phyloP scores from a whole-genome alignment of 768 basidiomycete genomes.

The Tricholoma saponaceum region DNA sequence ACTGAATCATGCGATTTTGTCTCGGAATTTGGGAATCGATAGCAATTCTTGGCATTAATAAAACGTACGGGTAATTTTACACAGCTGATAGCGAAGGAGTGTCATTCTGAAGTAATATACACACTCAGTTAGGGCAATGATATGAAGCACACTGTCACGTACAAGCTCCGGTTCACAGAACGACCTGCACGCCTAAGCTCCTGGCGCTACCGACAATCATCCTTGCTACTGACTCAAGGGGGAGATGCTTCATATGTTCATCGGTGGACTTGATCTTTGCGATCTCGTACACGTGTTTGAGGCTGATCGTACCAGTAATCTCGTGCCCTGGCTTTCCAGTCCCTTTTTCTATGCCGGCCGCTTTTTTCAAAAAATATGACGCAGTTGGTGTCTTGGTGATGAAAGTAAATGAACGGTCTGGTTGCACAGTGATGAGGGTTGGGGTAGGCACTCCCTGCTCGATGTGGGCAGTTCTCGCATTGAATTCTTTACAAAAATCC shows the following conservation, averaged over 20 bases:
- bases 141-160: constrained; percentile 11
- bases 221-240: constrained; percentile 83
- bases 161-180: constrained; percentile 53
- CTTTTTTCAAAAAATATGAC: constrained; percentile 86
- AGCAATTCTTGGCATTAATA: constrained; percentile 13
- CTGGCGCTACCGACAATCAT: constrained; percentile 86
- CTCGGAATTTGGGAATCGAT: constrained; percentile 9
- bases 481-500: constrained; percentile 99
- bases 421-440: constrained; percentile 89
- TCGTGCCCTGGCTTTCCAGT: constrained; percentile 80
- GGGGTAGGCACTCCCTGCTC: constrained; percentile 84
- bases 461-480: constrained; percentile 90
- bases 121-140: constrained; percentile 6
- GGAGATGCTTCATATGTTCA: constrained; percentile 82
- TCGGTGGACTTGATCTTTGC: constrained; percentile 95
- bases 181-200: constrained; percentile 86
- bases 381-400: constrained; percentile 88
- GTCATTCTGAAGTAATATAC: constrained; percentile 6
- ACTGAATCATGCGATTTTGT: constrained; percentile 7
- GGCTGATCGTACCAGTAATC: constrained; percentile 72
- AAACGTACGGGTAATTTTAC: constrained; percentile 15
- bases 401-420: constrained; percentile 95
- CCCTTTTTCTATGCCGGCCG: constrained; percentile 87
- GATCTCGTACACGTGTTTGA: constrained; percentile 99
- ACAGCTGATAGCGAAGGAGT: constrained; percentile 9